phyloP scores from a whole-genome alignment of 257 asterid genomes.

The Primulina eburnea region DNA sequence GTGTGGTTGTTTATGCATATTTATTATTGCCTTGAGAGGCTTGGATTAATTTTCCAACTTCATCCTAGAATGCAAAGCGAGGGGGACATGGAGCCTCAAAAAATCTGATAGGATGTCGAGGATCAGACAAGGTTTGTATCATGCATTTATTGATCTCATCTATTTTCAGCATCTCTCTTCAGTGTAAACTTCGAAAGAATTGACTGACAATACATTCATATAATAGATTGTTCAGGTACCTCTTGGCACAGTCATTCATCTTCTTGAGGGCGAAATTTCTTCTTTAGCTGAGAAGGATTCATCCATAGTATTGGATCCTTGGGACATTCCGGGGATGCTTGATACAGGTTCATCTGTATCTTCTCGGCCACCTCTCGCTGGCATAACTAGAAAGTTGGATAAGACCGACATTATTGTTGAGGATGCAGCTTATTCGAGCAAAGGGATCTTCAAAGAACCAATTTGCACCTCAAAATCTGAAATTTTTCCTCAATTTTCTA shows the following conservation, averaged over 20 bases:
- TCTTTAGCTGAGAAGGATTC: constrained; percentile 55
- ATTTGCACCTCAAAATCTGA: constrained; percentile 12
- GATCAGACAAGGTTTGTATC: constrained; percentile 70
- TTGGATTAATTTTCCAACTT: constrained; percentile 14
- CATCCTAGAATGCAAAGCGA: constrained; percentile 73
- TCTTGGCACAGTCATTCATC: constrained; percentile 86
- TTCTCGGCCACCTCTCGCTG: constrained; percentile 30
- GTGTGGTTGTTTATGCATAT: constrained; percentile 14
- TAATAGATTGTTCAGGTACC: constrained; percentile 80
- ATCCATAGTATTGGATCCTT: constrained; percentile 68
- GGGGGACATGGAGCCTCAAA: constrained; percentile 90
- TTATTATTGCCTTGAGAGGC: constrained; percentile 16
- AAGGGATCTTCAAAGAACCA: constrained; percentile 22
- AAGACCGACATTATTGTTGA: constrained; percentile 18
- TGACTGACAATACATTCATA: constrained; percentile 16
- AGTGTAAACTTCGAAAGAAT: constrained; percentile 6
- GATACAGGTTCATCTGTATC: constrained; percentile 36
- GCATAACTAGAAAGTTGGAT: constrained; percentile 21
- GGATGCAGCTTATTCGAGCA: constrained; percentile 22
- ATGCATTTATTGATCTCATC: constrained; percentile 20
- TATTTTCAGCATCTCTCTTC: constrained; percentile 19
- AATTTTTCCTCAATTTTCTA: constrained; percentile 25
- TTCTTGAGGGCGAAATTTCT: constrained; percentile 74
- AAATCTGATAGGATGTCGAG: constrained; percentile 87
- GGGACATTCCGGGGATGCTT: constrained; percentile 81